These are phyloP conservation scores for Rhodotorula mucilaginosa DNA, from an alignment of 1,284 basidiomycete genomes.

Conservation along the genomic window DNA sequence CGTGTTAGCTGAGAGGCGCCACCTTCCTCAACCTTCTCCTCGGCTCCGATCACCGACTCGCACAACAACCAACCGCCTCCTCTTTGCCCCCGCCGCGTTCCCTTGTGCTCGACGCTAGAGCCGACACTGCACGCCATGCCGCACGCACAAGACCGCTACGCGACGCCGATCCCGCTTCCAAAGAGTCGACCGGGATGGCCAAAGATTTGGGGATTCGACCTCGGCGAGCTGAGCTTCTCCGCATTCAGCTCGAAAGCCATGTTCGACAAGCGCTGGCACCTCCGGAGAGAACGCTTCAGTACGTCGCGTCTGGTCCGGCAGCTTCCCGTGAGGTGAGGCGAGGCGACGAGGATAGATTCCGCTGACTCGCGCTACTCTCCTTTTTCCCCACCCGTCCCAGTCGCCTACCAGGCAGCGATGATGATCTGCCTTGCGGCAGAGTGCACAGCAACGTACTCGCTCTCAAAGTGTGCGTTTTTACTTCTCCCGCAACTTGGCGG, in stretches of 20 bases:
- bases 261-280: conserved; percentile 33
- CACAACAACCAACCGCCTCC: no score
- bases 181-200: not conserved
- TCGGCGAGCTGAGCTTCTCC: conserved; percentile 32
- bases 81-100: no score
- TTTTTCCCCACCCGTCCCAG: not conserved
- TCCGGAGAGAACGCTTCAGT: conserved; percentile 38
- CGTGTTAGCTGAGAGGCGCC: not conserved
- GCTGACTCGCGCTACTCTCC: no score
- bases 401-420: conserved; percentile 40
- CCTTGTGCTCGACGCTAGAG: not conserved
- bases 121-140: not conserved
- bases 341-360: not conserved
- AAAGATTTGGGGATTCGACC: conserved; percentile 35
- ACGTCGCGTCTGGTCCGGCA: not conserved
- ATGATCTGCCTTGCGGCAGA: conserved; percentile 39
- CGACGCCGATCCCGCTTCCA: not conserved
- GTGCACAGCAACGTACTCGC: conserved; percentile 39
- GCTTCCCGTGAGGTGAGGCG: no score
- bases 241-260: conserved; percentile 28
- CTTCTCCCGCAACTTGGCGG: not conserved
- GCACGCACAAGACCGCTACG: not conserved
- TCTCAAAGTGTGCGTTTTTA: conserved; percentile 22
- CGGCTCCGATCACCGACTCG: not conserved
- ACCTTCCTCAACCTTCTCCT: not conserved